Percentiles rank a stretch among this genome's conserved stretches.
Conservation (phyloP, 306 rosid genomes). For the Sphenostylis stenocarpa region DNA sequence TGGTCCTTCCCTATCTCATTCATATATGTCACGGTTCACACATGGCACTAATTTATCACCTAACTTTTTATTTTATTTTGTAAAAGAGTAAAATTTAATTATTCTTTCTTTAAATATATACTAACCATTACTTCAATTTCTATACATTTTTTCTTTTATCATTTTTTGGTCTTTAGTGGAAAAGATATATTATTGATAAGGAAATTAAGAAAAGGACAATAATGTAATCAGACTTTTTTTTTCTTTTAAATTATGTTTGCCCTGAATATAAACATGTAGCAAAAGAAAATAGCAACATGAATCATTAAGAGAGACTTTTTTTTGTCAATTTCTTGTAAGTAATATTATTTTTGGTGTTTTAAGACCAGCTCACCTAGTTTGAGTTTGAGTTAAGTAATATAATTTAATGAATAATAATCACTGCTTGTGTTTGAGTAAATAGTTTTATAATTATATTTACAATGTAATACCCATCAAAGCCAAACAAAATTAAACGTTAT, state of each 20-base stretch:
- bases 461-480: too few species aligned
- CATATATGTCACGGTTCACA: neutral
- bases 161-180: too few species aligned
- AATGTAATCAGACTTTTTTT: neutral
- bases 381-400: neutral
- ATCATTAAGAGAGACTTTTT: neutral
- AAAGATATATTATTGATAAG: neutral
- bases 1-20: conserved; percentile 4
- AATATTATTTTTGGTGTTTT: neutral
- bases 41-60: neutral
- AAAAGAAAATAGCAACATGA: neutral
- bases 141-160: neutral
- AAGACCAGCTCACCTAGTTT: neutral
- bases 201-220: neutral
- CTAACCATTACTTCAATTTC: neutral
- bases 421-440: too few species aligned
- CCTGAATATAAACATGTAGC: neutral
- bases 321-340: neutral
- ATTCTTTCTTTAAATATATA: neutral
- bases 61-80: neutral
- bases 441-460: too few species aligned
- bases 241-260: neutral
- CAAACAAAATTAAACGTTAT: too few species aligned
- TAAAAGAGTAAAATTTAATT: neutral
- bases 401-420: too few species aligned